Percentiles rank a stretch among this genome's conserved stretches.
These are phyloP conservation scores for Panaeolus cyanescens DNA, from an alignment of 768 basidiomycete genomes.

Conservation along the genomic window DNA sequence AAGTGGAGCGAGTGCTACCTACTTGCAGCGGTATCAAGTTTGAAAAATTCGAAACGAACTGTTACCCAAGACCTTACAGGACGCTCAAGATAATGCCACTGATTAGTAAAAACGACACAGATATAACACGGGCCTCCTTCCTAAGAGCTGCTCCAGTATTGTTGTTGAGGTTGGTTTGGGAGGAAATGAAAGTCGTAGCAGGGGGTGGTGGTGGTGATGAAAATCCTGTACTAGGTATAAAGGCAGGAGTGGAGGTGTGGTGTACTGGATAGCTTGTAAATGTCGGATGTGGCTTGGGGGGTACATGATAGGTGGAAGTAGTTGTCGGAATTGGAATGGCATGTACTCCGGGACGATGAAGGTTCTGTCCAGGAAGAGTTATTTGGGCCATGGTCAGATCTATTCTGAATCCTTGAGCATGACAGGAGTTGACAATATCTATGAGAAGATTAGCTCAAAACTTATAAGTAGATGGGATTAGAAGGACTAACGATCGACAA, in stretches of 20 bases:
- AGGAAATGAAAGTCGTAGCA: not conserved
- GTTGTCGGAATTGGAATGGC: not conserved
- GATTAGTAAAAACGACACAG: not conserved
- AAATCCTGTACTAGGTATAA: not conserved
- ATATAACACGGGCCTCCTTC: not conserved
- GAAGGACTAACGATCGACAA: not conserved
- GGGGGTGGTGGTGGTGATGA: not conserved
- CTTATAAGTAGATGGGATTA: not conserved
- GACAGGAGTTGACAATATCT: not conserved
- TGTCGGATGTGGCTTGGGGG: not conserved
- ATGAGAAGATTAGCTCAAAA: not conserved
- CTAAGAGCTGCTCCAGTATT: not conserved
- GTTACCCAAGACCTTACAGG: no score
- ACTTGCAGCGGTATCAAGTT: no score
- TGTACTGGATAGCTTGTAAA: not conserved
- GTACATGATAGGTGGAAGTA: not conserved
- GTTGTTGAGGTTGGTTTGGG: not conserved
- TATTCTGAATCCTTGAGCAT: not conserved
- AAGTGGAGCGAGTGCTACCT: no score
- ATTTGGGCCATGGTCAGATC: not conserved
- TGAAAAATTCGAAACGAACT: no score
- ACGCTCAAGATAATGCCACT: not conserved
- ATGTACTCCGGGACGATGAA: not conserved
- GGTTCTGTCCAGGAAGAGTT: not conserved
- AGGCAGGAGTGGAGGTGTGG: not conserved